Percentiles rank a stretch among this genome's conserved stretches.
These are phyloP conservation scores for Globisporangium cystogenes DNA, from an alignment of 352 stramenopile species.

Conservation along the genomic window DNA sequence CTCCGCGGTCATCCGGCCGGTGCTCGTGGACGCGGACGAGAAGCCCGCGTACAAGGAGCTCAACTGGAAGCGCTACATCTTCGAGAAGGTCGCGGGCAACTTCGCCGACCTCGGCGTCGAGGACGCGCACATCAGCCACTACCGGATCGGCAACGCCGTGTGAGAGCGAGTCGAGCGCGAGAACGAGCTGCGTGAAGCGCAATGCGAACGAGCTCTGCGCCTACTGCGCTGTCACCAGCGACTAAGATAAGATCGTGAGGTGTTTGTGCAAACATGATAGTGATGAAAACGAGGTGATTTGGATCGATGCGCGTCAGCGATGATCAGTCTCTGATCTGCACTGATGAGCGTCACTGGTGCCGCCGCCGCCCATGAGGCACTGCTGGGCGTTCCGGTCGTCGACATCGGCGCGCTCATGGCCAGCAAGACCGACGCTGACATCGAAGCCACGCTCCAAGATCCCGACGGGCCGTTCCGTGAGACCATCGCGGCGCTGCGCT, in stretches of 20 bases:
- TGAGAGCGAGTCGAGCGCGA: background rate
- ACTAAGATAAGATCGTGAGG: no score
- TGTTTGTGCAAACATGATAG: no score
- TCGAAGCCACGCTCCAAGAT: slow-evolving; percentile 20
- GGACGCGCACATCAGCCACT: slow-evolving; percentile 84
- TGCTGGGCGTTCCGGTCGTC: slow-evolving; percentile 32
- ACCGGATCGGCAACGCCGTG: slow-evolving; percentile 5
- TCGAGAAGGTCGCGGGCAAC: slow-evolving; percentile 70
- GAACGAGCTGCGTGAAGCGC: no score
- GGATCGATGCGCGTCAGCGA: no score
- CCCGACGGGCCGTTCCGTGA: slow-evolving; percentile 11
- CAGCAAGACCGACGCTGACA: slow-evolving; percentile 24
- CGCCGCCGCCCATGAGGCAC: no score
- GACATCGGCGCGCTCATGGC: slow-evolving; percentile 47
- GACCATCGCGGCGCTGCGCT: slow-evolving; percentile 37
- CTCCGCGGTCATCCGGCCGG: slow-evolving; percentile 27
- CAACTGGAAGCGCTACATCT: slow-evolving; percentile 68
- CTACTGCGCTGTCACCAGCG: no score
- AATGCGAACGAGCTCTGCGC: no score
- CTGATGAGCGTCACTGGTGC: no score
- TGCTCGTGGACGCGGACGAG: slow-evolving; percentile 25
- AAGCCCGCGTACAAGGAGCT: slow-evolving; percentile 35
- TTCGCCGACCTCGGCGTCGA: slow-evolving; percentile 55
- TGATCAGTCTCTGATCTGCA: no score
- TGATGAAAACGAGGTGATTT: no score